phyloP scores from a whole-genome alignment of 441 rosid genomes.

The Gossypium aridum region DNA sequence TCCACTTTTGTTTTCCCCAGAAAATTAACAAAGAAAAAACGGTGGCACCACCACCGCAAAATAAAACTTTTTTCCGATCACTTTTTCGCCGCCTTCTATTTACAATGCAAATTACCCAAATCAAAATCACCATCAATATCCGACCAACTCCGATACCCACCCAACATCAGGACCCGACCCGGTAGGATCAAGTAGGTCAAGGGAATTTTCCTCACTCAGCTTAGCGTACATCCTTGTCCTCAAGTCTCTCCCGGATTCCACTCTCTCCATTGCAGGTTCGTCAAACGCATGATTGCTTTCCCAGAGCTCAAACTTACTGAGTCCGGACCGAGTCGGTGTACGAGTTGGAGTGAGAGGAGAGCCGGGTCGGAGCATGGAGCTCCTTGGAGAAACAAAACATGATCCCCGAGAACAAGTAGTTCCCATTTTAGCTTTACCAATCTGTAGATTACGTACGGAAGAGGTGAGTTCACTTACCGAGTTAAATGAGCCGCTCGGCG shows the following conservation, averaged over 20 bases:
- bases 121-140: conserved; percentile 17
- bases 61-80: conserved; percentile 16
- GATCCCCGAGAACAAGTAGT: conserved; percentile 26
- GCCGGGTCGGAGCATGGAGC: conserved; percentile 19
- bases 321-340: conserved; percentile 4
- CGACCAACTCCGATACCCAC: conserved; percentile 35
- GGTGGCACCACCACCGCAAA: conserved; percentile 10
- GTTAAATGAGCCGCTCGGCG: conserved; percentile 31
- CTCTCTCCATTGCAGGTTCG: conserved; percentile 45
- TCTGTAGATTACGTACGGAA: conserved; percentile 30
- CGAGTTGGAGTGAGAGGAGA: conserved; percentile 24
- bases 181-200: conserved; percentile 13
- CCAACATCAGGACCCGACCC: conserved; percentile 27
- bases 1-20: too few species aligned
- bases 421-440: conserved; percentile 21
- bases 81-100: conserved; percentile 10
- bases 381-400: conserved; percentile 32
- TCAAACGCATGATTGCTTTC: conserved; percentile 14
- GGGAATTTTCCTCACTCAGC: conserved; percentile 46
- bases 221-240: conserved; percentile 42
- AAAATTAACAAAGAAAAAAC: background rate
- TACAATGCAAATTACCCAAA: conserved; percentile 18
- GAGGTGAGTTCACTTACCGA: conserved; percentile 25
- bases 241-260: conserved; percentile 53
- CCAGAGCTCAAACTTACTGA: conserved; percentile 17